phyloP scores from a whole-genome alignment of 192 early-diverging fungal species.

The Umbelopsis sp. region DNA sequence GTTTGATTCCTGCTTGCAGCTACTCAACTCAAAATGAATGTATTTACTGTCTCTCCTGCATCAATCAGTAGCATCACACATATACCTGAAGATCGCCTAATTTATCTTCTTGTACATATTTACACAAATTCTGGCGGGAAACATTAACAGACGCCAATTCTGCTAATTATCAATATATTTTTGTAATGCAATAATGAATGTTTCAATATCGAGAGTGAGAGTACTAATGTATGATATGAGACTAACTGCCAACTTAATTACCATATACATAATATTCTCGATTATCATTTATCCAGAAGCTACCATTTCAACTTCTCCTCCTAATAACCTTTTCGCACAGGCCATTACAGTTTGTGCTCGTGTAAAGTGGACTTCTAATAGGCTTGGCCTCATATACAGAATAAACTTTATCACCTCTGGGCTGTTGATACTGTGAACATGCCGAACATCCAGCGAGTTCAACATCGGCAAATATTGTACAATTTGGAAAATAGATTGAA shows the following conservation, averaged over 20 bases:
- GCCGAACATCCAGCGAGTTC: constrained; percentile 3
- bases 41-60: background rate
- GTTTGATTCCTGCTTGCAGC: background rate
- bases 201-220: too few species aligned
- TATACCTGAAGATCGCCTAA: background rate
- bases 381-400: background rate
- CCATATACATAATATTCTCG: background rate
- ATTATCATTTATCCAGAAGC: background rate
- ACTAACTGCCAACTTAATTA: too few species aligned
- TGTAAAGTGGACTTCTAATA: constrained; percentile 1
- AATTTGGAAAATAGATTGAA: constrained; percentile 11
- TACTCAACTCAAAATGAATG: constrained; percentile 9
- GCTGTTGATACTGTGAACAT: background rate
- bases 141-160: too few species aligned
- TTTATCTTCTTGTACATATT: background rate
- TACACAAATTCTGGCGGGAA: too few species aligned
- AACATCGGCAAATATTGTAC: constrained; percentile 1
- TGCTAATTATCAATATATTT: too few species aligned
- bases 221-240: too few species aligned
- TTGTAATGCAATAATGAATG: too few species aligned
- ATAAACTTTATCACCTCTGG: background rate
- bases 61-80: background rate
- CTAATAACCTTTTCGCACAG: background rate
- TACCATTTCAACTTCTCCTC: constrained; percentile 7
- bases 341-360: constrained; percentile 2